phyloP scores from a whole-genome alignment of 2,329 filamentous ascomycete genomes.

The Sclerotinia subarctica region DNA sequence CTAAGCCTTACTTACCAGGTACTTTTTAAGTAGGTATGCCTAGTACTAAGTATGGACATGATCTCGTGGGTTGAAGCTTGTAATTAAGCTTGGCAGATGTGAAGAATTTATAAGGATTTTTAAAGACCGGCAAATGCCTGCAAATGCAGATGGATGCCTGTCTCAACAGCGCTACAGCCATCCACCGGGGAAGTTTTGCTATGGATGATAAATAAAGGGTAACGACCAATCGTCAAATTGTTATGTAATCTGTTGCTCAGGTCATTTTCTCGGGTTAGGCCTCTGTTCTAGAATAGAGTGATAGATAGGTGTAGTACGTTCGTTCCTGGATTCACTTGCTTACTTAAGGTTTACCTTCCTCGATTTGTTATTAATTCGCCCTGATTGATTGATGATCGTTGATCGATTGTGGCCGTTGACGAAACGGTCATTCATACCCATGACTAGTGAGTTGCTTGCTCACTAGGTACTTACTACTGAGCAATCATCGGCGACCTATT shows the following conservation, averaged over 20 bases:
- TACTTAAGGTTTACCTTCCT: slow-evolving; percentile 1
- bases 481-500: background rate
- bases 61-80: background rate
- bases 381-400: background rate
- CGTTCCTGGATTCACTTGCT: background rate
- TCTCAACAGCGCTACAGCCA: background rate
- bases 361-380: background rate
- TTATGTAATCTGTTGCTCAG: too few species aligned
- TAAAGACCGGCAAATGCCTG: background rate
- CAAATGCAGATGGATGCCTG: background rate
- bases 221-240: too few species aligned
- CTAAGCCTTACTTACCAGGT: slow-evolving; percentile 14
- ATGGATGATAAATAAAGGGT: too few species aligned
- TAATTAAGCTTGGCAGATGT: background rate
- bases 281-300: background rate
- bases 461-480: too few species aligned
- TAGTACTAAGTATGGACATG: slow-evolving; percentile 2
- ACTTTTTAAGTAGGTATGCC: too few species aligned
- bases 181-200: too few species aligned
- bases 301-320: too few species aligned
- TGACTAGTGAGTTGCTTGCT: background rate
- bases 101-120: background rate
- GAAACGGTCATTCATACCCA: background rate
- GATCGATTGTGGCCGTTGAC: background rate
- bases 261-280: background rate